Evolutionary conservation across 371 early-diverging fungal species (phyloP).

Genomic region (Rhizopus arrhizus): DNA sequence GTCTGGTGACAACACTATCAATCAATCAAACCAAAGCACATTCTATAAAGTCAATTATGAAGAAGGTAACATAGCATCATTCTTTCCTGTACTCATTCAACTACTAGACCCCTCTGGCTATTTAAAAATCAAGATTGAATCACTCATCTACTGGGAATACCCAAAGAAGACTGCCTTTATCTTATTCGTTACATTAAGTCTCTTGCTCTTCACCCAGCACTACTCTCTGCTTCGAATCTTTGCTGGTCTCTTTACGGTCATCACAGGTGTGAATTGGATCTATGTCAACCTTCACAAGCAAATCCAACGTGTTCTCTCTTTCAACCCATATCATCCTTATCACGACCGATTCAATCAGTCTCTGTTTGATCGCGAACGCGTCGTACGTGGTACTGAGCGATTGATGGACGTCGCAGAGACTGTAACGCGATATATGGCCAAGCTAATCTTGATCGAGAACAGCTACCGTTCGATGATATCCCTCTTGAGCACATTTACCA

Average conservation of each 20-base stretch:
- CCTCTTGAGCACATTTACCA: conserved; percentile 46
- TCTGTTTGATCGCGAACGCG: conserved; percentile 45
- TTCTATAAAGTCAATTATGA: conserved; percentile 49
- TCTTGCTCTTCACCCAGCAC: conserved; percentile 55
- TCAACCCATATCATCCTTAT: conserved; percentile 52
- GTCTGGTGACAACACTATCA: not conserved
- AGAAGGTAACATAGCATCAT: conserved; percentile 40
- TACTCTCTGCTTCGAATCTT: conserved; percentile 58
- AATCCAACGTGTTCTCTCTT: conserved; percentile 42
- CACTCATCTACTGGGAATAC: conserved; percentile 60
- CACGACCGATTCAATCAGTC: conserved; percentile 34
- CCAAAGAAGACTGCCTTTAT: conserved; percentile 48
- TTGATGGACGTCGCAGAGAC: conserved; percentile 53
- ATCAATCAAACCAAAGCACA: not conserved
- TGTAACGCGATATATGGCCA: conserved; percentile 50
- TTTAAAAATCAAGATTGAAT: conserved; percentile 48
- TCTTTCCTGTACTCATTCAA: not conserved
- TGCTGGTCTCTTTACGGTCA: conserved; percentile 52
- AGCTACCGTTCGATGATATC: conserved; percentile 54
- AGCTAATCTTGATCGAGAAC: conserved; percentile 57
- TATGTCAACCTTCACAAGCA: conserved; percentile 58
- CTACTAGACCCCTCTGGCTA: conserved; percentile 45
- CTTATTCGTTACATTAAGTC: conserved; percentile 34
- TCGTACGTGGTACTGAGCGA: conserved; percentile 38
- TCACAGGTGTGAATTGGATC: conserved; percentile 54